Base-by-base conservation (phyloP, 1,139 yeast species). In the Pichia sorboxylosa region DNA sequence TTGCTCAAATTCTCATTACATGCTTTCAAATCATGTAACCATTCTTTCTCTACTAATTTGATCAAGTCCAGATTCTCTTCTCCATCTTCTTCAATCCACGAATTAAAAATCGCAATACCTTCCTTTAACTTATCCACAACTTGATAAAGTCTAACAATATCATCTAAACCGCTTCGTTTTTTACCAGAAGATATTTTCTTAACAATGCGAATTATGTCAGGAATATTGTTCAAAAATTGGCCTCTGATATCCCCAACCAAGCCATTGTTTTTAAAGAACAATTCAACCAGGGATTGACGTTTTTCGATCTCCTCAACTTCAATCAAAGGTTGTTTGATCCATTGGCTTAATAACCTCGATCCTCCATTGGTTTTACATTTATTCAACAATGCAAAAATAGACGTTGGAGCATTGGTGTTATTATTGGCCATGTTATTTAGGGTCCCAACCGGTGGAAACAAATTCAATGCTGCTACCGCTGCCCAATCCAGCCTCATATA, bases 271-370 rank as follows among this genome's bases (percentile, higher is more conserved):
- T 78, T 70, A n/a, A 82, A 63, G 45, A 90, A 59, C 37, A 69
- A 66, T 26, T 72, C 79, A 8, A 90, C 94, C 35, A 90, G 61
- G 6, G 63, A 54, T 42, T 83, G 96, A 34, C 98, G 69, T 24
- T 73, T 66, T 27, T 59, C 55, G 27, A 90, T 87, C 32, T 64
- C 70, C 0, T 49, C 50, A 15, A 68, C 51, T 43, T 71, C 72
- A 36, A 94, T 76, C 31, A 90, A 64, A 0, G 98, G 98, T 55
- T 90, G 98, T 49, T 90, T 90, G 41, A 92, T 65, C 98, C 98
- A 90, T 49, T 84, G 95, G 10, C 90, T 76, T 24, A 90, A 65
- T 34, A 87, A 58, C 44, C 97, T 68, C 2, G 90, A 65, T 4
- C 98, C 98, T 15, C 92, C 83, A 1, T 75, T 64, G 3, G 94